phyloP scores from a whole-genome alignment of 2,329 filamentous ascomycete genomes.

The Sporothrix pallida region DNA sequence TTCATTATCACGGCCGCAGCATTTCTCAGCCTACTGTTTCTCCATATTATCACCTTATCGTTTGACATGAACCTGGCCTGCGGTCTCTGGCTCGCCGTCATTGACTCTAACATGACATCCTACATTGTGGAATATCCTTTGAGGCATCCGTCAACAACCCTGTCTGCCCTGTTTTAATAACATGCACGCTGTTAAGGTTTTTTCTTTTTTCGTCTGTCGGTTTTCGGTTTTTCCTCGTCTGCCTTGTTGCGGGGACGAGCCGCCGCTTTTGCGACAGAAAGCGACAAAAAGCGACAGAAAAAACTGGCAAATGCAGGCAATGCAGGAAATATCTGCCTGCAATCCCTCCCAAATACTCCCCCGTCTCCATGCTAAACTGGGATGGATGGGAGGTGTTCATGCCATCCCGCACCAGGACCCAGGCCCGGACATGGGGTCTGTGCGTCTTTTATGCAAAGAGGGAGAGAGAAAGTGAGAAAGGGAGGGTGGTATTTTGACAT shows the following conservation, averaged over 20 bases:
- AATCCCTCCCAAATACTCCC: neutral
- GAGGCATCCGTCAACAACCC: neutral
- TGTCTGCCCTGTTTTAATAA: slow-evolving; percentile 16
- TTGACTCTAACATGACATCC: no score
- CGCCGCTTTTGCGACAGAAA: slow-evolving; percentile 10
- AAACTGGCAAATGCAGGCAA: neutral
- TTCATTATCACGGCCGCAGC: no score
- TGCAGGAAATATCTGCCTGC: neutral
- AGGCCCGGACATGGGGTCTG: neutral
- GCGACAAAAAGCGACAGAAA: neutral
- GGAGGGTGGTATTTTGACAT: neutral
- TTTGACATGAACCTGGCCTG: neutral
- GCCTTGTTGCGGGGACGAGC: neutral
- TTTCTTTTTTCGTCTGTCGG: neutral
- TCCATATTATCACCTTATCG: neutral
- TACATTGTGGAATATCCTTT: no score
- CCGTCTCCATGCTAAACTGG: neutral
- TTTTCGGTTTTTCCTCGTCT: no score
- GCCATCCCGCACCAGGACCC: slow-evolving; percentile 3
- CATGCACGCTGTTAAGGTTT: neutral
- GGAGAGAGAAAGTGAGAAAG: neutral
- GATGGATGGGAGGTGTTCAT: slow-evolving; percentile 12
- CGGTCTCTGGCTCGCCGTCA: neutral
- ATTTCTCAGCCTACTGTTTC: neutral
- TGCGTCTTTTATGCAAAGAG: slow-evolving; percentile 8